phyloP scores from a whole-genome alignment of 1,284 basidiomycete genomes.

The Quambalaria eucalypti region DNA sequence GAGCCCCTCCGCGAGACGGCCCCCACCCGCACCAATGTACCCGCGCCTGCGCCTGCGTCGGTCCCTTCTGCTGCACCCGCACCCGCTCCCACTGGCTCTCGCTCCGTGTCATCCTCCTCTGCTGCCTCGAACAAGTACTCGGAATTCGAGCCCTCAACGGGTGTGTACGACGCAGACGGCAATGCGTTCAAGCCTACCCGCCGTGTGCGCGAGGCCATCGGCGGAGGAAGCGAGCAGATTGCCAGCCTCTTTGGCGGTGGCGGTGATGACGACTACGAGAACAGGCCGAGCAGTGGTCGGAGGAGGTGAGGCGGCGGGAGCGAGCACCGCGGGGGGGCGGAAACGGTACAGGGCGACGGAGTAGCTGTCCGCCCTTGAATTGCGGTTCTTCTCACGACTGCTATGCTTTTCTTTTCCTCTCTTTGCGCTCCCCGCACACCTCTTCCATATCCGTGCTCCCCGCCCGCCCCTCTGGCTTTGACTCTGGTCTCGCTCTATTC shows the following conservation, averaged over 20 bases:
- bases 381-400: too few species aligned
- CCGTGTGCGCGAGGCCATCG: constrained; percentile 30
- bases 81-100: background rate
- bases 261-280: constrained; percentile 10
- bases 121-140: background rate
- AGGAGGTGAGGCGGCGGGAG: background rate
- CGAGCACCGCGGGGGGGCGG: too few species aligned
- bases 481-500: too few species aligned
- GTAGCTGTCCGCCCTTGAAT: too few species aligned
- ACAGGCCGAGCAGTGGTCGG: too few species aligned
- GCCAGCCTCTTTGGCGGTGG: constrained; percentile 23
- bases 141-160: too few species aligned
- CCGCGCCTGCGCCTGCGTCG: constrained; percentile 9
- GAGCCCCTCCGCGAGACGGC: background rate
- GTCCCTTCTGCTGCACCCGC: too few species aligned
- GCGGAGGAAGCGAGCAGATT: constrained; percentile 27
- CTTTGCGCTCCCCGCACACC: too few species aligned
- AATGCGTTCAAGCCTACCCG: constrained; percentile 34
- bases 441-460: too few species aligned
- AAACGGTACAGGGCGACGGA: too few species aligned
- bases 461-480: too few species aligned
- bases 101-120: background rate
- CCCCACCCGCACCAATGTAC: background rate
- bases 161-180: constrained; percentile 27
- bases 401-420: too few species aligned